Evolutionary conservation across 2,329 filamentous ascomycete genomes (phyloP).

Genomic region (Verticillium nonalfalfae): DNA sequence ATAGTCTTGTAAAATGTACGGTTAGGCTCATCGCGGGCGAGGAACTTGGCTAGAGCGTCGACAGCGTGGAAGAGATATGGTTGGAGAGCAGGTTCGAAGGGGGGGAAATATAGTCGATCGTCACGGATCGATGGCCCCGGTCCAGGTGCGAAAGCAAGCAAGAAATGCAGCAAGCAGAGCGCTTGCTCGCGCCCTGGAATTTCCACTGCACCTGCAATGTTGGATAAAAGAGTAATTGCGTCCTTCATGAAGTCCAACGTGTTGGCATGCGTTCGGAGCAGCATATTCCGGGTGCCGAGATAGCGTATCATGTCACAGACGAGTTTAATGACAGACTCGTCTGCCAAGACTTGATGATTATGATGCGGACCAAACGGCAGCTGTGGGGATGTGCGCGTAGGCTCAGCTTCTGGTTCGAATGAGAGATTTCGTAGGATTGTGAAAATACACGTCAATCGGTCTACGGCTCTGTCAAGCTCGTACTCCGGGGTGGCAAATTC

Average conservation of each 20-base stretch:
- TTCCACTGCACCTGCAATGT: constrained; percentile 74
- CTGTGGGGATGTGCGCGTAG: not conserved
- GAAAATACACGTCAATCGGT: constrained; percentile 82
- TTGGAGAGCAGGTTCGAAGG: constrained; percentile 76
- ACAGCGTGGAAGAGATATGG: constrained; percentile 85
- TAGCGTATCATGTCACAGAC: constrained; percentile 78
- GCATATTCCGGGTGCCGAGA: constrained; percentile 81
- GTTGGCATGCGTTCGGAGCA: constrained; percentile 75
- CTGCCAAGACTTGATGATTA: constrained; percentile 71
- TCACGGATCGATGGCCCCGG: constrained; percentile 57
- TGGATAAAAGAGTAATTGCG: constrained; percentile 80
- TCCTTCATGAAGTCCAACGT: constrained; percentile 98
- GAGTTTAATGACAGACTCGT: constrained; percentile 74
- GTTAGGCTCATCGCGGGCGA: constrained; percentile 92
- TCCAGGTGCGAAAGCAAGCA: constrained; percentile 81
- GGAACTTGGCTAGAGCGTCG: constrained; percentile 82
- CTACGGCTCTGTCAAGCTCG: constrained; percentile 78
- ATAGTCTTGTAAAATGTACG: constrained; percentile 76
- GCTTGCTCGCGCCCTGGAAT: constrained; percentile 84
- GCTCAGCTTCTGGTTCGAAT: constrained; percentile 36
- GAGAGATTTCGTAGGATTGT: constrained; percentile 91
- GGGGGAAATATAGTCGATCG: constrained; percentile 62
- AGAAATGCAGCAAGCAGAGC: constrained; percentile 76
- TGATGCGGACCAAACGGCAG: not conserved
- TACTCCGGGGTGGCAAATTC: constrained; percentile 72